Percentiles rank a stretch among this genome's conserved stretches.
Evolutionary conservation across 2,329 filamentous ascomycete genomes (phyloP).

Genomic region (Cordyceps cicadae): DNA sequence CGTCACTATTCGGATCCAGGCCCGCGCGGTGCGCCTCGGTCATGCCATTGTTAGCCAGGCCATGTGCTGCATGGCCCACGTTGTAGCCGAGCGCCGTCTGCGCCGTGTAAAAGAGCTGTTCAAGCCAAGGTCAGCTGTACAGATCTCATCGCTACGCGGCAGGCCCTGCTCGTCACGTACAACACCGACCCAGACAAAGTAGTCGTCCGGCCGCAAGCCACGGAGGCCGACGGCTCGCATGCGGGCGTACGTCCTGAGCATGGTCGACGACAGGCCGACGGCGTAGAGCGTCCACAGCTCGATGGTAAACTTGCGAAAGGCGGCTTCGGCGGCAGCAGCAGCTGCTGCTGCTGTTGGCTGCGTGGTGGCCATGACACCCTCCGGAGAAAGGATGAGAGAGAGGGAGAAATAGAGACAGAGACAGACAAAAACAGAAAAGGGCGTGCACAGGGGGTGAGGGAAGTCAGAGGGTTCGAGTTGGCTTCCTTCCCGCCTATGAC

Average conservation of each 20-base stretch:
- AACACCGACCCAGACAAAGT: constrained; percentile 19
- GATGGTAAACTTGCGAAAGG: constrained; percentile 13
- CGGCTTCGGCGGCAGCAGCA: constrained; percentile 9
- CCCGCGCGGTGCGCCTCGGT: constrained; percentile 38
- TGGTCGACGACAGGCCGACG: constrained; percentile 19
- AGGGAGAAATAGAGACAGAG: background rate
- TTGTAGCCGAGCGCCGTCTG: constrained; percentile 44
- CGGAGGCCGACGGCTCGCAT: constrained; percentile 18
- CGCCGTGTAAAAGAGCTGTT: constrained; percentile 40
- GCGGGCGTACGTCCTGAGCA: constrained; percentile 24
- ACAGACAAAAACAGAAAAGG: too few relatives aligned
- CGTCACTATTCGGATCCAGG: constrained; percentile 34
- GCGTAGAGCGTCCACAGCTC: constrained; percentile 23
- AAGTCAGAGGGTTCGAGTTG: background rate
- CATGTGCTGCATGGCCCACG: constrained; percentile 39
- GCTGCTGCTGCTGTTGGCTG: constrained; percentile 4
- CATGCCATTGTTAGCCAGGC: constrained; percentile 51
- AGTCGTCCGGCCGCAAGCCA: constrained; percentile 23
- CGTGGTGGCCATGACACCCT: background rate
- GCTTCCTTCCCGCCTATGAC: background rate
- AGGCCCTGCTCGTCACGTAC: constrained; percentile 2
- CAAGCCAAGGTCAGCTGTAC: background rate
- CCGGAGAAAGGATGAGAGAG: background rate
- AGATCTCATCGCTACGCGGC: background rate
- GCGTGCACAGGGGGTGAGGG: too few relatives aligned